These are phyloP conservation scores for Lactarius hatsudake DNA, from an alignment of 768 basidiomycete genomes.

Conservation along the genomic window DNA sequence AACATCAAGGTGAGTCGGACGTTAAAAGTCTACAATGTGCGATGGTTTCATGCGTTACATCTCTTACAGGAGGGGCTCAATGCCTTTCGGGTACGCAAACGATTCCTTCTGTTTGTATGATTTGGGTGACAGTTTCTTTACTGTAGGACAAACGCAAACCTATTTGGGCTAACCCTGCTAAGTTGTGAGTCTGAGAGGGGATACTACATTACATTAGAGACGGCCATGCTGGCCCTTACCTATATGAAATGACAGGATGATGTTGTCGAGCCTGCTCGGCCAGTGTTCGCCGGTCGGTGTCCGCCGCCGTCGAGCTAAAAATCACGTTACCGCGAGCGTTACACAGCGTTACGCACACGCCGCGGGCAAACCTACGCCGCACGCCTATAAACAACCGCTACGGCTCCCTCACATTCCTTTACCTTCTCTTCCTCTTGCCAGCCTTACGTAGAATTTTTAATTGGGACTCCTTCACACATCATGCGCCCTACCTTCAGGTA, in stretches of 20 bases:
- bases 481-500: slow-evolving; percentile 15
- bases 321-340: background rate
- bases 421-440: background rate
- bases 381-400: background rate
- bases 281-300: too few species aligned
- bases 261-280: too few species aligned
- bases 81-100: slow-evolving; percentile 61
- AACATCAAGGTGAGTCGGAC: slow-evolving; percentile 62
- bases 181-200: slow-evolving; percentile 38
- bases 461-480: background rate
- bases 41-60: background rate
- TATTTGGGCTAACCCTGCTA: slow-evolving; percentile 55
- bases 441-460: background rate
- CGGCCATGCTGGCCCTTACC: background rate
- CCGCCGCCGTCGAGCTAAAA: background rate
- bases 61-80: slow-evolving; percentile 58
- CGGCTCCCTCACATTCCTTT: background rate
- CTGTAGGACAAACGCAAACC: slow-evolving; percentile 45
- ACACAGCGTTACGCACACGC: background rate
- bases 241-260: background rate
- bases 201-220: background rate
- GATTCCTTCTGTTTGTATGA: background rate
- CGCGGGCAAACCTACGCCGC: background rate
- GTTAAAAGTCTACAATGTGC: background rate
- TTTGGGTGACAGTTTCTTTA: background rate